Evolutionary conservation across 768 basidiomycete genomes (phyloP).

Genomic region (Cystofilobasidium capitatum): DNA sequence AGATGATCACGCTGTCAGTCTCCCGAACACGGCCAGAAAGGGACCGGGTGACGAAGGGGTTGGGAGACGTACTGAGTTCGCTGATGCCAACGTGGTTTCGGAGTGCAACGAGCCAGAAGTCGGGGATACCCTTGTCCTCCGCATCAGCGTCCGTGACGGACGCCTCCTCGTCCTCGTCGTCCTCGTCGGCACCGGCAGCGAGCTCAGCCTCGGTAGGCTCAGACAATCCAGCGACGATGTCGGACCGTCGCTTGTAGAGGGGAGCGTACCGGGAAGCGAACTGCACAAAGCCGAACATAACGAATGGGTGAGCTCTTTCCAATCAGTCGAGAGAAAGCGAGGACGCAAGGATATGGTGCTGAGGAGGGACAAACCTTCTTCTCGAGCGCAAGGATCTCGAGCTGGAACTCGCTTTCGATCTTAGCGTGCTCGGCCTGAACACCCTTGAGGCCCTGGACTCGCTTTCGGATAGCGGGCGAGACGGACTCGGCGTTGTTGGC

Average conservation of each 20-base stretch:
- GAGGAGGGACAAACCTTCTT: conserved; percentile 62
- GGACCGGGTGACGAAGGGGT: too few relatives aligned
- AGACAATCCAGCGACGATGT: conserved; percentile 67
- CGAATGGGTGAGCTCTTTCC: too few relatives aligned
- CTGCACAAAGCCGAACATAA: too few relatives aligned
- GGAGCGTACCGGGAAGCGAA: conserved; percentile 50
- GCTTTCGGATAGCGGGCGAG: too few relatives aligned
- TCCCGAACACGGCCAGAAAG: too few relatives aligned
- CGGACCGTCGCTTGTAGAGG: conserved; percentile 72
- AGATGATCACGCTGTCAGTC: too few relatives aligned
- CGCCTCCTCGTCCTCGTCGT: conserved; percentile 30
- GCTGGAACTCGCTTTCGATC: conserved; percentile 86
- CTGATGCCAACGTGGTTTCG: conserved; percentile 77
- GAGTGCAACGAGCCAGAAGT: conserved; percentile 96
- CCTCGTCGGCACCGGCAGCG: conserved; percentile 53
- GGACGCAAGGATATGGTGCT: background rate
- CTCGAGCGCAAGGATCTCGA: conserved; percentile 88
- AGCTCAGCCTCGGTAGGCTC: conserved; percentile 72
- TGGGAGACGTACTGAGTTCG: too few relatives aligned
- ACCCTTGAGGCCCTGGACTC: conserved; percentile 89
- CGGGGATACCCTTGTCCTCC: conserved; percentile 77
- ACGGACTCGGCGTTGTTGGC: too few relatives aligned
- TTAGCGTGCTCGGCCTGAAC: conserved; percentile 84
- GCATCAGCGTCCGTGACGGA: conserved; percentile 35
- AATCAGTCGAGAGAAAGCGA: background rate